phyloP scores from a whole-genome alignment of 371 early-diverging fungal species.

The Choanephora cucurbitarum region DNA sequence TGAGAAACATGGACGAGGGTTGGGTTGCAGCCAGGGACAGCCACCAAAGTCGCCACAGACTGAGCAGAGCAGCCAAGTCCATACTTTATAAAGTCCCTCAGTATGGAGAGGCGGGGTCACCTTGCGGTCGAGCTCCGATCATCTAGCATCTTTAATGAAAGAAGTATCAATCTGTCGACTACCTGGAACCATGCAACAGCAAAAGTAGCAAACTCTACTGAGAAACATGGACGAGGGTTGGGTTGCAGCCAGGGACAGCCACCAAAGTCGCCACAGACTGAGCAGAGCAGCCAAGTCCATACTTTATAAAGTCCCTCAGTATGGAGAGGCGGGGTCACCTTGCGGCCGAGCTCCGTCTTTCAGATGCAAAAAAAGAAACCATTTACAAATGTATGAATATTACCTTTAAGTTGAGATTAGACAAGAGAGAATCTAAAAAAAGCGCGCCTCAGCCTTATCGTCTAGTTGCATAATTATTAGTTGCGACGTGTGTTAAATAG shows the following conservation, averaged over 20 bases:
- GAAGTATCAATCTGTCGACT: no score
- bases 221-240: constrained; percentile 22
- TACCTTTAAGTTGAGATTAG: constrained; percentile 15
- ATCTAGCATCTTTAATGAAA: no score
- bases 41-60: no score
- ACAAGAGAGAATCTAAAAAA: constrained; percentile 4
- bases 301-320: constrained; percentile 19
- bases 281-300: constrained; percentile 27
- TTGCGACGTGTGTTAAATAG: no score
- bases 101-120: no score
- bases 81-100: no score
- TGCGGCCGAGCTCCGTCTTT: constrained; percentile 22
- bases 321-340: constrained; percentile 24
- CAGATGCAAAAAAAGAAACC: constrained; percentile 15
- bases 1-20: no score
- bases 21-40: no score
- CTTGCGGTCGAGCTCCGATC: constrained; percentile 21
- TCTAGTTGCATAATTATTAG: constrained; percentile 3
- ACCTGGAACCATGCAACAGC: constrained; percentile 27
- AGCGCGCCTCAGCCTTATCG: constrained; percentile 14
- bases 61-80: no score
- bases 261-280: constrained; percentile 25
- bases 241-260: constrained; percentile 21
- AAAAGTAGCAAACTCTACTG: constrained; percentile 22
- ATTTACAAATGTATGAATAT: constrained; percentile 13